phyloP scores from a whole-genome alignment of 495 filamentous ascomycete genomes.

The Aspergillus funiculosus region DNA sequence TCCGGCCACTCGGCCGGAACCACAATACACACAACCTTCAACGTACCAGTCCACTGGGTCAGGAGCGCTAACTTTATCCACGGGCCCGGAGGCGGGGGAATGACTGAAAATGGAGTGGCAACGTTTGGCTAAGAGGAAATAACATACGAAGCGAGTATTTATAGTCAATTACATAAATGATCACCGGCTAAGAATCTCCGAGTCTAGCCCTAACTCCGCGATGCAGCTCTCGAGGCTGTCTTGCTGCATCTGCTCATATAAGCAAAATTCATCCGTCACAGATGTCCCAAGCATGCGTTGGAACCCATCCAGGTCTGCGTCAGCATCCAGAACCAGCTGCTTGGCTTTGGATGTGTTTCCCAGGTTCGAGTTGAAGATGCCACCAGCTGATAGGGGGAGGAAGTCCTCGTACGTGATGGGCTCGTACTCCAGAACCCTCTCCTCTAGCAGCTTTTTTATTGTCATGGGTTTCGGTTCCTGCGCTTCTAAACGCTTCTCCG shows the following conservation, averaged over 20 bases:
- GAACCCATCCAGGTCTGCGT: slow-evolving; percentile 31
- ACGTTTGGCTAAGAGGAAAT: too few relatives aligned
- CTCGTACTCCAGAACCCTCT: slow-evolving; percentile 22
- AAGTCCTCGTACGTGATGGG: slow-evolving; percentile 43
- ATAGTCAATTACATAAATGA: too few relatives aligned
- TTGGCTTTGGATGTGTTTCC: slow-evolving; percentile 16
- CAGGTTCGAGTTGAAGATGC: slow-evolving; percentile 41
- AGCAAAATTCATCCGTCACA: slow-evolving; percentile 26
- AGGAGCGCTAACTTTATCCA: too few relatives aligned
- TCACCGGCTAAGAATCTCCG: slow-evolving; percentile 15
- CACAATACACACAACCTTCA: too few relatives aligned
- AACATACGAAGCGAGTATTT: too few relatives aligned
- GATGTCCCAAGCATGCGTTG: slow-evolving; percentile 22
- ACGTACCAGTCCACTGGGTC: too few relatives aligned
- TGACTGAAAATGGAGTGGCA: too few relatives aligned
- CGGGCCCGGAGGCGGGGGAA: too few relatives aligned
- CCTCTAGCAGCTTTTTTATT: slow-evolving; percentile 23
- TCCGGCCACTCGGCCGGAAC: not conserved
- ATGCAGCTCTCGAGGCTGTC: slow-evolving; percentile 23
- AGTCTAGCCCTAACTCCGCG: slow-evolving; percentile 14
- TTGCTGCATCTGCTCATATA: slow-evolving; percentile 28
- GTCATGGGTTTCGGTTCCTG: not conserved
- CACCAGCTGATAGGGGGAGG: slow-evolving; percentile 37
- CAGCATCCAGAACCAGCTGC: slow-evolving; percentile 27
- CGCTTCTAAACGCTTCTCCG: slow-evolving; percentile 5